Evolutionary conservation across 164 flowering plant species (phyloP).

Genomic region (Magnolia kwangsiensis): DNA sequence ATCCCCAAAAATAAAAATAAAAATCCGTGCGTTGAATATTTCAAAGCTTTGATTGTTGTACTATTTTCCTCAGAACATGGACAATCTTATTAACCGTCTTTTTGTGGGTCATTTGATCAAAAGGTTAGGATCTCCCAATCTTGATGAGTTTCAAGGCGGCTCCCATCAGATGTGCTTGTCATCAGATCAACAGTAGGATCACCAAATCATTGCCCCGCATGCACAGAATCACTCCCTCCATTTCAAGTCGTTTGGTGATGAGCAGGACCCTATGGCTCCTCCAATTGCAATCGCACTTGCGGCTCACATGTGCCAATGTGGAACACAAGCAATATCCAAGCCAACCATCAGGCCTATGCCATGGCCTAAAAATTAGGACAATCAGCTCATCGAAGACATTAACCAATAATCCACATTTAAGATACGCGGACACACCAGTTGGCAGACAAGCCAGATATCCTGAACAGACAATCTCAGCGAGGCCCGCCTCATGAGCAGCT

Average conservation of each 20-base stretch:
- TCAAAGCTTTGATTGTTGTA: too few relatives aligned
- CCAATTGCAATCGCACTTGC: neutral
- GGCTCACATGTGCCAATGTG: neutral
- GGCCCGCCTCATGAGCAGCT: neutral
- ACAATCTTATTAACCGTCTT: too few relatives aligned
- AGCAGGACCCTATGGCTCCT: neutral
- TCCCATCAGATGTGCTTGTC: neutral
- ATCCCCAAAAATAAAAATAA: too few relatives aligned
- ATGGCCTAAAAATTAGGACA: neutral
- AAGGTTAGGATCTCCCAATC: neutral
- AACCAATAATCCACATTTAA: neutral
- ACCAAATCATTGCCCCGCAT: neutral
- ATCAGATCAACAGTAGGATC: neutral
- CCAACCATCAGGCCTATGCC: neutral
- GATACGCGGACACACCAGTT: neutral
- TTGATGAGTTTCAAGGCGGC: neutral
- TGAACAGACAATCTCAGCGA: neutral
- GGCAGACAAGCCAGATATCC: neutral
- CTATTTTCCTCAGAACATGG: too few relatives aligned
- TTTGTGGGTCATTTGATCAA: too few relatives aligned
- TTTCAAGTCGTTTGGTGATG: neutral
- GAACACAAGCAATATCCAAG: neutral
- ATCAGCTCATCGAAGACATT: neutral
- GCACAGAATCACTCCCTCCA: neutral
- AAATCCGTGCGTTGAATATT: too few relatives aligned